Evolutionary conservation across 2,329 filamentous ascomycete species (phyloP).

Genomic region (Colletotrichum salicis): DNA sequence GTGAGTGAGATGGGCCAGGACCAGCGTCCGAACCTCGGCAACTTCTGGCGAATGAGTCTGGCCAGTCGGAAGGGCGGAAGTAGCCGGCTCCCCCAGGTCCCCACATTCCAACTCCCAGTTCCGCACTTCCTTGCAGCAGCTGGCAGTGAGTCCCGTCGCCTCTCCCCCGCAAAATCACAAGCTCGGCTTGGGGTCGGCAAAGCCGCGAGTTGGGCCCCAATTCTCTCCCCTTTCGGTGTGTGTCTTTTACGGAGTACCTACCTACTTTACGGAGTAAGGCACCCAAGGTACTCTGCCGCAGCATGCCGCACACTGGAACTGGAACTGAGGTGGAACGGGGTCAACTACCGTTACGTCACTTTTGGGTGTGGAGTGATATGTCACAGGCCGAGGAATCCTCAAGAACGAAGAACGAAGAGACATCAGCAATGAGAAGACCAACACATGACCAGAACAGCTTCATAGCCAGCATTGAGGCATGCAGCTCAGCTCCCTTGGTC

Average conservation of each 20-base stretch:
- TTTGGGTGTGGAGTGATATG: not conserved
- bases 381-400: conserved; percentile 30
- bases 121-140: not conserved
- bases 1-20: not conserved
- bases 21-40: conserved; percentile 35
- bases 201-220: conserved; percentile 35
- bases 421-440: not conserved
- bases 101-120: not conserved
- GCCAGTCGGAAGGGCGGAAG: conserved; percentile 29
- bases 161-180: conserved; percentile 67
- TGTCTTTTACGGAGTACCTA: too few relatives aligned
- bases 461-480: conserved; percentile 10
- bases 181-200: conserved; percentile 65
- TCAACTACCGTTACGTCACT: conserved; percentile 3
- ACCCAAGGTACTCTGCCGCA: conserved; percentile 8
- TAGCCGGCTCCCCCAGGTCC: not conserved
- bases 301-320: conserved; percentile 9
- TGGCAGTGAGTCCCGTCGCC: conserved; percentile 10
- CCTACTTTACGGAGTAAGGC: too few relatives aligned
- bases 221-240: not conserved
- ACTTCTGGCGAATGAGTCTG: conserved; percentile 27
- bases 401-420: not conserved
- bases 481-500: conserved; percentile 22
- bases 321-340: not conserved
- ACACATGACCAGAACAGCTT: not conserved